These are phyloP conservation scores for Leccinum laetum DNA, from an alignment of 1,284 basidiomycete species.

Conservation along the genomic window DNA sequence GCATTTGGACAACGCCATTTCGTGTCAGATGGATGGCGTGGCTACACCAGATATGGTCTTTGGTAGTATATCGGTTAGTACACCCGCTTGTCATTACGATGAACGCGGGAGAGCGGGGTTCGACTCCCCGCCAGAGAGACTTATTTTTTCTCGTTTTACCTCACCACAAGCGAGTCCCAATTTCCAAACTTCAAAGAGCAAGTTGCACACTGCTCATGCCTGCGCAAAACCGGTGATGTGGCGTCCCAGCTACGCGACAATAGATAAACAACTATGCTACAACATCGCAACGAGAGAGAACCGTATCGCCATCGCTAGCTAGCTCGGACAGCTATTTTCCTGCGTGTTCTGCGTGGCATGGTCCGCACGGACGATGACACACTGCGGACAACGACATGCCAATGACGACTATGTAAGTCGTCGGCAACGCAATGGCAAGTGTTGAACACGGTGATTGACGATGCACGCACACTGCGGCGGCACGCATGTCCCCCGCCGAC, in stretches of 20 bases:
- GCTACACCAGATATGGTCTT: conserved; percentile 23
- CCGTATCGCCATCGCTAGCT: conserved; percentile 7
- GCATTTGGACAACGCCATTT: background rate
- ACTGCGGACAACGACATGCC: too few species aligned
- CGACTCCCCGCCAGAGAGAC: conserved; percentile 45
- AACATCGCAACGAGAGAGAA: background rate
- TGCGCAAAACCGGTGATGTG: background rate
- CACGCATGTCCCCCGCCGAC: too few species aligned
- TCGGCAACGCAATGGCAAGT: too few species aligned
- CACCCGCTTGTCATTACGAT: conserved; percentile 40
- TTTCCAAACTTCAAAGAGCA: background rate
- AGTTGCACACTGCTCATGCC: background rate
- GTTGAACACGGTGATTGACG: too few species aligned
- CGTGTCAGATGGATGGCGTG: background rate
- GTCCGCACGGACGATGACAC: too few species aligned
- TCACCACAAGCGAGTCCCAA: too few species aligned
- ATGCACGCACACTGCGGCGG: too few species aligned
- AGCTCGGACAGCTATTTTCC: conserved; percentile 24
- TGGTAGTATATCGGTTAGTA: conserved; percentile 48
- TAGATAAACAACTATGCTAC: background rate
- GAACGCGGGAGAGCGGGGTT: conserved; percentile 42
- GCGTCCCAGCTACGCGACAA: background rate
- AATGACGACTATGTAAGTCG: too few species aligned
- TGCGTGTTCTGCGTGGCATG: too few species aligned
- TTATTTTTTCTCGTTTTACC: conserved; percentile 8